Evolutionary conservation across 2,329 filamentous ascomycete genomes (phyloP).

Genomic region (Colletotrichum horii): DNA sequence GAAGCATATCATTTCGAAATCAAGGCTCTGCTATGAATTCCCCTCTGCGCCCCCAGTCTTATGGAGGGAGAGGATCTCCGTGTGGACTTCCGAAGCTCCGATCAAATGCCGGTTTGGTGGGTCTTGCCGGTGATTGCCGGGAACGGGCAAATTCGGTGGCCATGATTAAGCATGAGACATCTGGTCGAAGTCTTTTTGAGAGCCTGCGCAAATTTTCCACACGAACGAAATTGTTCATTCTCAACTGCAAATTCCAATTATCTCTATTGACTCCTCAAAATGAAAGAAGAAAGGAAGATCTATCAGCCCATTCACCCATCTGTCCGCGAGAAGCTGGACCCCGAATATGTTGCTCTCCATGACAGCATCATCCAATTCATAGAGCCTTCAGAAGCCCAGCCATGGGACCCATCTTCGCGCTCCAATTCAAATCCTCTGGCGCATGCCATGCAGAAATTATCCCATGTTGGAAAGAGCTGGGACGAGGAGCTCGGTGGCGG

Average conservation of each 20-base stretch:
- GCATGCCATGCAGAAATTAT: background rate
- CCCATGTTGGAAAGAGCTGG: background rate
- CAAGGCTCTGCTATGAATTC: background rate
- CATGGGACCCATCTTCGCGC: conserved; percentile 33
- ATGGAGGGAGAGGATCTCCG: background rate
- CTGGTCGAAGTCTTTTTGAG: background rate
- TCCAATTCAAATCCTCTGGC: background rate
- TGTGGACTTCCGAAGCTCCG: background rate
- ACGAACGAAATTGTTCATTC: background rate
- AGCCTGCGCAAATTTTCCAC: background rate
- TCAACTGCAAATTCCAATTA: background rate
- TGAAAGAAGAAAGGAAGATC: conserved; percentile 7
- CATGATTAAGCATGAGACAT: background rate
- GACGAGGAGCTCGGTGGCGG: conserved; percentile 25
- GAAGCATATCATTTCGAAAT: background rate
- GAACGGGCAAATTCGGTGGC: background rate
- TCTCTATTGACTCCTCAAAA: background rate
- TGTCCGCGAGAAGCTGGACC: conserved; percentile 36
- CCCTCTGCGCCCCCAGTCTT: too few relatives aligned
- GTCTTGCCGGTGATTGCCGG: background rate
- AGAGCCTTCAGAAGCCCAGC: conserved; percentile 33
- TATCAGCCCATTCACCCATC: conserved; percentile 38
- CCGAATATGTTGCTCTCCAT: conserved; percentile 42
- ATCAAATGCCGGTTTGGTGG: background rate
- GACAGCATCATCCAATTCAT: conserved; percentile 41